Base-by-base conservation (phyloP, 768 basidiomycete species). In the Clavulina sp. region DNA sequence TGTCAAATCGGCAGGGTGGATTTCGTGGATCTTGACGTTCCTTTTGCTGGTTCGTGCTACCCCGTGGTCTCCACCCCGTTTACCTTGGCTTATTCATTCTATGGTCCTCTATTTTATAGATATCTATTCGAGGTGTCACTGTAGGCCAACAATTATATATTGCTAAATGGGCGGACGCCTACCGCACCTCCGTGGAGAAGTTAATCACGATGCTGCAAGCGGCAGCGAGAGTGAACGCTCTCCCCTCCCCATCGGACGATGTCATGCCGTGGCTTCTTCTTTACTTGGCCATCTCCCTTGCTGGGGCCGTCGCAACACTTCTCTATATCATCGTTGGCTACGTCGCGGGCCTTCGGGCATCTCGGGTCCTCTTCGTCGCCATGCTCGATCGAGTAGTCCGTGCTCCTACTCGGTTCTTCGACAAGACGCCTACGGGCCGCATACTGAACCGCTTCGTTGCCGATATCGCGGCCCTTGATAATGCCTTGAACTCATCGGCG, bases 401-500 rank as follows among this genome's bases (percentile, higher is more conserved):
- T 36, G 80, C 81, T 0, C 80, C 80, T 2, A 68, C 73, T 23
- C 74, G 79, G 1, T 81, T 82, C 62, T 84, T 81, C 63, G 82
- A 84, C 58, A 68, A 73, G 34, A 84, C 80, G 3, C 82, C 82
- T 1, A 76, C 81, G 34, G 85, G 85, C 6, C 69, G 82, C 5
- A 81, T 88, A 57, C 69, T 84, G 34, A 86, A 87, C 59, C 74
- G 87, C 18, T 83, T 88, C 60, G 81, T 80, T 7, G 72, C 75
- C 4, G 83, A 87, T 57, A 79, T 87, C 59, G 78, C 77, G 49
- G 78, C 78, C 4, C 76, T 86, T 40, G 84, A 88, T 60, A 70
- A 73, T 4, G 70, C 73, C 0, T 67, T 84, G 1, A 73, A 78
- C 57, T 65, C 64, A 49, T 79, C 78, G 4, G 74, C 72, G 3